Base-by-base conservation (phyloP, 2,329 filamentous ascomycete species). In the Aspergillus sp. region DNA sequence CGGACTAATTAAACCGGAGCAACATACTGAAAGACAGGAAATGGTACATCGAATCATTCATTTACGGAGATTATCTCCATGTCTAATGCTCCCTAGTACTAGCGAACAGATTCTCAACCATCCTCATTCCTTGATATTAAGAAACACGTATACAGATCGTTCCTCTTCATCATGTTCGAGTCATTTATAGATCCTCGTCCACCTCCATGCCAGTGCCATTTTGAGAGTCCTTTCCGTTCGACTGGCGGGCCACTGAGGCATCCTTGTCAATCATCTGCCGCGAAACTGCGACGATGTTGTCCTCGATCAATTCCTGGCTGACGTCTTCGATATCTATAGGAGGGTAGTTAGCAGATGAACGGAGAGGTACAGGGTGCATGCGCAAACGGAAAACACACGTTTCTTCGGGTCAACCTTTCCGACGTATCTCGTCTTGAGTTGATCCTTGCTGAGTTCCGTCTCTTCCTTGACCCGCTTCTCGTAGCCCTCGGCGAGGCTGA, bases 241-340 rank as follows among this genome's bases (percentile, higher is more conserved):
- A 76, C 73, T 60, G 90, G 84, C 78, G 89, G 20, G 94, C 91
- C 78, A 96, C 91, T 5, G 92, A 95, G 3, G 95, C 95, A 78
- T 99, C 95, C 81, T 98, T 98, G 81, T 98, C 95, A 71, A 99
- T 98, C 94, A 99, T 97, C 78, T 98, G 95, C 75, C 94, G 85
- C 65, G 92, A 96, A n/a, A 99, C 93, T 3, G 92, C 91, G 12
- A 99, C 95, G 65, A 99, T 99, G 79, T 99, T 99, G 85, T 99
- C 95, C 80, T 99, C 96, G 71, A 99, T 98, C 65, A 98, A 85
- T 75, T 96, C 89, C 79, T 97, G 93, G 57, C 95, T 95, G 51
- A 99, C 91, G 69, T 96, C 92, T 78, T 97, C 93, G 73, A 99
- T 85, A 77, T 99, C 84, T 86, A 65, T 51, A 58, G 11, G 42